These are phyloP conservation scores for Coemansia sp. DNA, from an alignment of 192 early-diverging fungal genomes.

Conservation along the genomic window DNA sequence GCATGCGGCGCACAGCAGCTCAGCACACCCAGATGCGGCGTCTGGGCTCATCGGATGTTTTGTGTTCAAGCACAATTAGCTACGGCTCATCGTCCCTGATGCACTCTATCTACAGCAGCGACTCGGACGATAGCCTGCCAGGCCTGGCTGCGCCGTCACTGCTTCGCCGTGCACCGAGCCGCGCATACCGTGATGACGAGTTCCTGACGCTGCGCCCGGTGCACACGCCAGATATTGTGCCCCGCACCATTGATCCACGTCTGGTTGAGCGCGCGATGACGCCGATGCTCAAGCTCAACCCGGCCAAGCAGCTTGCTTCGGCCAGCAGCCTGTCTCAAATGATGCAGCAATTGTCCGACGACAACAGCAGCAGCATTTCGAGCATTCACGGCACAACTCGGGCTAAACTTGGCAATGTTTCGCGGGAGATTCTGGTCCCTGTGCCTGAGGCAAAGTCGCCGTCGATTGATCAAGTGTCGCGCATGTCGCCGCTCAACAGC, in stretches of 20 bases:
- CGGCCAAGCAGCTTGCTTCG: constrained; percentile 8
- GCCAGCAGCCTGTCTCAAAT: constrained; percentile 12
- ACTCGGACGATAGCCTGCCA: constrained; percentile 15
- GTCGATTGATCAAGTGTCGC: constrained; percentile 14
- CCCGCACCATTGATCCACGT: constrained; percentile 43
- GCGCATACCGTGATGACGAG: constrained; percentile 22
- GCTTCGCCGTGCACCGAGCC: neutral
- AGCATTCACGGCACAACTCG: neutral
- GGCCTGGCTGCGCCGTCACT: neutral
- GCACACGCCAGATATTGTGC: constrained; percentile 50
- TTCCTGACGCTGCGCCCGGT: constrained; percentile 51
- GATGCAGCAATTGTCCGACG: constrained; percentile 4
- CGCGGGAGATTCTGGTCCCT: neutral
- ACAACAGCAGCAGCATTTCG: constrained; percentile 4
- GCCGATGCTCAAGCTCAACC: constrained; percentile 52
- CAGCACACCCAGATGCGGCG: constrained; percentile 5
- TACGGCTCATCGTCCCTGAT: neutral
- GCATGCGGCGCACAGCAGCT: neutral
- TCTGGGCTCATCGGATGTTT: constrained; percentile 1
- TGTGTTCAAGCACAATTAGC: constrained; percentile 7
- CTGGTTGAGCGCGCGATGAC: constrained; percentile 54
- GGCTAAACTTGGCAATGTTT: neutral
- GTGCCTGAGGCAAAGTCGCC: neutral
- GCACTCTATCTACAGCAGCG: constrained; percentile 3
- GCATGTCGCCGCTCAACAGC: constrained; percentile 35